phyloP scores from a whole-genome alignment of 139 green algal genomes.

The Picochlorum sp. region DNA sequence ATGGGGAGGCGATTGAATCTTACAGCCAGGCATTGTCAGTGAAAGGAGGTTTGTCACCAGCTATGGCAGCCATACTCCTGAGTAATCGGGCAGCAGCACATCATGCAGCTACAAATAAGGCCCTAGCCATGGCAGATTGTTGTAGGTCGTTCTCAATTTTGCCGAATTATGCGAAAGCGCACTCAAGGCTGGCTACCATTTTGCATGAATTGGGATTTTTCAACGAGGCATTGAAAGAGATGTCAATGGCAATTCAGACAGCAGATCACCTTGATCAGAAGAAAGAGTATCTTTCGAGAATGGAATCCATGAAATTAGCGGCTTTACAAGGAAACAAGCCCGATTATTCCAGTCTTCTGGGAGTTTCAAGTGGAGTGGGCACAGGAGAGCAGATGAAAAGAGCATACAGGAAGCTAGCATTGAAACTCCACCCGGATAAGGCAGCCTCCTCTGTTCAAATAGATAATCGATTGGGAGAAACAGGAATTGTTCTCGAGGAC shows the following conservation, averaged over 20 bases:
- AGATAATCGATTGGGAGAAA: not conserved
- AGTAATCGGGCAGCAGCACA: slow-evolving; percentile 70
- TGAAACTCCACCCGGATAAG: slow-evolving; percentile 81
- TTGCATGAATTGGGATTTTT: slow-evolving; percentile 34
- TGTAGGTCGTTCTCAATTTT: slow-evolving; percentile 53
- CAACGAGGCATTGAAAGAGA: slow-evolving; percentile 15
- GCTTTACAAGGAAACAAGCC: not conserved
- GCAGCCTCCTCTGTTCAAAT: slow-evolving; percentile 5
- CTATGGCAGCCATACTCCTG: slow-evolving; percentile 62
- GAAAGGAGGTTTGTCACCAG: slow-evolving; percentile 16
- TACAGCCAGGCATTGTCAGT: slow-evolving; percentile 41
- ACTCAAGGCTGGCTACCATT: slow-evolving; percentile 28
- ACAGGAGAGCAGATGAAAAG: slow-evolving; percentile 61
- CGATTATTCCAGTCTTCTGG: slow-evolving; percentile 29
- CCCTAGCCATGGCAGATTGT: slow-evolving; percentile 69
- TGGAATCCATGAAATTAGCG: not conserved
- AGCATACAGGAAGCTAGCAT: slow-evolving; percentile 68
- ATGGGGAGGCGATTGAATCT: slow-evolving; percentile 26
- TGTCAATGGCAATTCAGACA: slow-evolving; percentile 12
- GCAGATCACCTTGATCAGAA: not conserved
- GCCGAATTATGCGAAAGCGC: slow-evolving; percentile 44
- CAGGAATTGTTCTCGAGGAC: not conserved
- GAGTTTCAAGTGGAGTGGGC: slow-evolving; percentile 6
- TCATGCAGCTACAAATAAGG: slow-evolving; percentile 28
- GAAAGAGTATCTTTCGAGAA: slow-evolving; percentile 11